Percentiles rank a stretch among this genome's conserved stretches.
Conservation (phyloP, 805 yeast genomes). For the Suhomyces sp. region DNA sequence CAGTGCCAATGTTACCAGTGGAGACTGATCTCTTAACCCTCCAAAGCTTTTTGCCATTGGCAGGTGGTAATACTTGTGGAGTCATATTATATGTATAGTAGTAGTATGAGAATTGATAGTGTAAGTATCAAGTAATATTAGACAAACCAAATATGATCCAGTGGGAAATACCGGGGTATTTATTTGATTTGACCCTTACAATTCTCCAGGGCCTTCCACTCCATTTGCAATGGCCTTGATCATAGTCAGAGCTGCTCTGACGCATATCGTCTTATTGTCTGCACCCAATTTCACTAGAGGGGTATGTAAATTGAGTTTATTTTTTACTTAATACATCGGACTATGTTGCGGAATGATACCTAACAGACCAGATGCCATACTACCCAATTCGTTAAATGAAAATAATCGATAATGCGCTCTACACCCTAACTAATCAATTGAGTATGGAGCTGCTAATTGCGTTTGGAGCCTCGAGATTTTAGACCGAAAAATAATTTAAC, state of each 20-base stretch:
- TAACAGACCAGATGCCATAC: background rate
- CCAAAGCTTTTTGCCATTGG: slow-evolving; percentile 46
- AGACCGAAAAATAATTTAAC: background rate
- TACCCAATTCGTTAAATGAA: slow-evolving; percentile 4
- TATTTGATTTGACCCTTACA: background rate
- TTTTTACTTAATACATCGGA: background rate
- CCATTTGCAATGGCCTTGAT: background rate
- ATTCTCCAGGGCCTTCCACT: background rate
- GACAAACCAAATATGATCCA: background rate
- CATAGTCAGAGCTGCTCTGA: background rate
- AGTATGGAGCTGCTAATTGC: slow-evolving; percentile 1
- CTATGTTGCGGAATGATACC: background rate
- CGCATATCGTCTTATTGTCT: background rate
- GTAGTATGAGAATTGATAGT: slow-evolving; percentile 1
- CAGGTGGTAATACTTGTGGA: slow-evolving; percentile 31
- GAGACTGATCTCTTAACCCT: slow-evolving; percentile 32
- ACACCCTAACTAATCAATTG: background rate
- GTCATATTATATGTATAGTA: background rate
- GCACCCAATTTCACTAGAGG: slow-evolving; percentile 1
- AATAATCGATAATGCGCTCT: slow-evolving; percentile 1
- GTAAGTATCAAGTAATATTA: background rate
- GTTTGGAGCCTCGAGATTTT: background rate
- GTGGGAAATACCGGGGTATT: slow-evolving; percentile 2
- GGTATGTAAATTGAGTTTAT: background rate
- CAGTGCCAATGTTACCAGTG: slow-evolving; percentile 9